Percentiles rank a stretch among this genome's conserved stretches.
Evolutionary conservation across 129 eudicot genomes (phyloP).

Genomic region (Flaveria trinervia): DNA sequence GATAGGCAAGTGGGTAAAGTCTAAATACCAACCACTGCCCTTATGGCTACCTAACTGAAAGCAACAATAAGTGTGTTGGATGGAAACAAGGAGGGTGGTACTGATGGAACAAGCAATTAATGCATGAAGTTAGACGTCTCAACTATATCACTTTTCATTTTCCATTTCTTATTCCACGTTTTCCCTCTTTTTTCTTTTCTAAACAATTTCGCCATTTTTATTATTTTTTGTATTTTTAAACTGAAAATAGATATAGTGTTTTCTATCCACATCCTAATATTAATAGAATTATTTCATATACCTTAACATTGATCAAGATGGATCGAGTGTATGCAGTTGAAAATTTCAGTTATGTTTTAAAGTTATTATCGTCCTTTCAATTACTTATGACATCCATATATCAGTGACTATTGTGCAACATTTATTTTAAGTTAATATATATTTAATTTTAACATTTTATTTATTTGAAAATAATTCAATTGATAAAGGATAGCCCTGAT

Average conservation of each 20-base stretch:
- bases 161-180: slow-evolving; percentile 3
- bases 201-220: neutral
- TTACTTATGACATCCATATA: no score
- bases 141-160: slow-evolving; percentile 21
- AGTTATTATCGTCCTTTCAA: neutral
- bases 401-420: no score
- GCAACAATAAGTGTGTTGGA: slow-evolving; percentile 47
- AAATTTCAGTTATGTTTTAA: neutral
- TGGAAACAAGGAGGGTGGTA: slow-evolving; percentile 36
- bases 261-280: neutral
- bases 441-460: no score
- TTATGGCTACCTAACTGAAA: slow-evolving; percentile 49
- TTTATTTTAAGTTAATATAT: no score
- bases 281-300: neutral
- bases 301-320: no score
- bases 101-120: slow-evolving; percentile 47
- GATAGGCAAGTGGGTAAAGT: slow-evolving; percentile 42
- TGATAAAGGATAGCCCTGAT: no score
- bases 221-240: neutral
- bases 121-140: slow-evolving; percentile 47
- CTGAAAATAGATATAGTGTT: neutral
- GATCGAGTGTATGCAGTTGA: no score
- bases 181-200: neutral
- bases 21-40: slow-evolving; percentile 53
- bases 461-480: no score